Percentiles rank a stretch among this genome's conserved stretches.
Evolutionary conservation across 352 stramenopile genomes (phyloP).

Genomic region (Phytophthora tentaculata): DNA sequence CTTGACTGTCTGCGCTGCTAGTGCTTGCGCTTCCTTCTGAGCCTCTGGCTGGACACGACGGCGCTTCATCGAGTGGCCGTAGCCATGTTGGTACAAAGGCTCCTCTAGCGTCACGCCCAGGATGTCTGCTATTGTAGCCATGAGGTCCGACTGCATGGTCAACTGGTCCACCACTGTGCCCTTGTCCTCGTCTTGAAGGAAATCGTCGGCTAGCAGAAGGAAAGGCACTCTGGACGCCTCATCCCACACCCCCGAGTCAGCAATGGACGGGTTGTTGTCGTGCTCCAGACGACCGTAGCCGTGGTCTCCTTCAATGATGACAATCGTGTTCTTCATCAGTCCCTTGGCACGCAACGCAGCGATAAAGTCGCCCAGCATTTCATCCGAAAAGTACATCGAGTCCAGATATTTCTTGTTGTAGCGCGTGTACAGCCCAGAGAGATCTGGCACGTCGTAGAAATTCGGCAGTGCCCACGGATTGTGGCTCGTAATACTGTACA

Average conservation of each 20-base stretch:
- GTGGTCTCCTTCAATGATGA: slow-evolving; percentile 75
- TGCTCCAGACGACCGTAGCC: slow-evolving; percentile 73
- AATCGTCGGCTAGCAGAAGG: slow-evolving; percentile 71
- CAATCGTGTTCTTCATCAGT: slow-evolving; percentile 77
- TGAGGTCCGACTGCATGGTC: slow-evolving; percentile 76
- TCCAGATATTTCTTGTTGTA: slow-evolving; percentile 80
- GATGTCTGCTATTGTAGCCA: slow-evolving; percentile 75
- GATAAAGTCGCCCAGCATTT: slow-evolving; percentile 71
- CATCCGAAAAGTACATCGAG: slow-evolving; percentile 73
- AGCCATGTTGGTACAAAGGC: slow-evolving; percentile 66
- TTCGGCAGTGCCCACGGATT: slow-evolving; percentile 63
- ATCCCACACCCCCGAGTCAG: slow-evolving; percentile 69
- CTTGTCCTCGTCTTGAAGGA: slow-evolving; percentile 50
- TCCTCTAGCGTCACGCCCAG: slow-evolving; percentile 56
- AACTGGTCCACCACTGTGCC: slow-evolving; percentile 60
- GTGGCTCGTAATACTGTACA: slow-evolving; percentile 82
- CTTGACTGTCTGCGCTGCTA: slow-evolving; percentile 10
- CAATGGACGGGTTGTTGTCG: slow-evolving; percentile 70
- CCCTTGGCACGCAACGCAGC: slow-evolving; percentile 50
- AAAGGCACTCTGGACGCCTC: slow-evolving; percentile 70
- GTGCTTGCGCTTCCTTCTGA: slow-evolving; percentile 26
- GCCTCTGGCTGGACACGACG: slow-evolving; percentile 31
- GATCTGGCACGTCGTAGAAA: slow-evolving; percentile 53
- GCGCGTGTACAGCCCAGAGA: slow-evolving; percentile 60
- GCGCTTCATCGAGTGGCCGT: slow-evolving; percentile 79